phyloP scores from a whole-genome alignment of 1,139 yeast genomes.

The Citeromyces hawaiiensis region DNA sequence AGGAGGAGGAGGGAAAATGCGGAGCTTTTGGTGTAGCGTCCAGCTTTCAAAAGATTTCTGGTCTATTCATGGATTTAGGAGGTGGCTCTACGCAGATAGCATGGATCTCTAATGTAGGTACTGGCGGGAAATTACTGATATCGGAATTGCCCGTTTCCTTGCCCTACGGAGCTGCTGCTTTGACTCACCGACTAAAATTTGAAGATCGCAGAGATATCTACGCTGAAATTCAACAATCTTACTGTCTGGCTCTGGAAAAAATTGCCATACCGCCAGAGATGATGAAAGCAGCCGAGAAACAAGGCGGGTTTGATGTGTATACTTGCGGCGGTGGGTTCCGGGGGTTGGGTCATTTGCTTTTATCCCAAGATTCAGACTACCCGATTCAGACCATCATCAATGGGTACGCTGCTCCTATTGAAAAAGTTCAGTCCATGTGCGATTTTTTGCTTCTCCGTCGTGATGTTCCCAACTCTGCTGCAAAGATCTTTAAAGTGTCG shows the following conservation, averaged over 20 bases:
- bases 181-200: slow-evolving; percentile 34
- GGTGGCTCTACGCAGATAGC: slow-evolving; percentile 54
- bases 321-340: slow-evolving; percentile 61
- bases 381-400: slow-evolving; percentile 51
- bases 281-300: slow-evolving; percentile 27
- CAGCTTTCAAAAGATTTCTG: slow-evolving; percentile 45
- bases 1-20: slow-evolving; percentile 46
- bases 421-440: slow-evolving; percentile 32
- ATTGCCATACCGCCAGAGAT: slow-evolving; percentile 28
- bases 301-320: slow-evolving; percentile 45
- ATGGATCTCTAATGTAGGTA: slow-evolving; percentile 44
- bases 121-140: slow-evolving; percentile 26
- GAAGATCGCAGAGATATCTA: slow-evolving; percentile 30
- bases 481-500: slow-evolving; percentile 41
- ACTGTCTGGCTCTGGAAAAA: slow-evolving; percentile 29
- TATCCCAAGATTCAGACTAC: slow-evolving; percentile 35
- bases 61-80: slow-evolving; percentile 54
- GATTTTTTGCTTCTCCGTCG: slow-evolving; percentile 31
- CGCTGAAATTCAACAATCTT: slow-evolving; percentile 31
- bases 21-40: slow-evolving; percentile 62
- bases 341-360: slow-evolving; percentile 44
- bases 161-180: slow-evolving; percentile 58
- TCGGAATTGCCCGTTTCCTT: slow-evolving; percentile 44
- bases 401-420: slow-evolving; percentile 43
- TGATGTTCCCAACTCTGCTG: slow-evolving; percentile 20